phyloP scores from a whole-genome alignment of 148 eudicot species.

The Silene latifolia region DNA sequence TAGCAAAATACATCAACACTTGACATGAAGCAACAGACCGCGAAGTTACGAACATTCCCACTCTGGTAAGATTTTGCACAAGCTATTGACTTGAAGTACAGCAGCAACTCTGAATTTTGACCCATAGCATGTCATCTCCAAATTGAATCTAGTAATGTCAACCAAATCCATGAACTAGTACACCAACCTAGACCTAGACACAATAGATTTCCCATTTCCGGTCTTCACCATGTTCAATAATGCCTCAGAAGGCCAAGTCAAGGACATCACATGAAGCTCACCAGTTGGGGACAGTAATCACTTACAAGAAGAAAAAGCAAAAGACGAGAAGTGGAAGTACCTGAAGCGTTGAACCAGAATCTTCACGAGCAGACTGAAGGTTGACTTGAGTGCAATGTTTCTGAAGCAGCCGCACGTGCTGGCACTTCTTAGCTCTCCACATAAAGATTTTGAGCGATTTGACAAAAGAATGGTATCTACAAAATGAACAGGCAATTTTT shows the following conservation, averaged over 20 bases:
- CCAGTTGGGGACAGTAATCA: not conserved
- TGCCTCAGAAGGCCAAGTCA: not conserved
- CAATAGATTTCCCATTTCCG: too few relatives aligned
- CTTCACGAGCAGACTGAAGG: constrained; percentile 22
- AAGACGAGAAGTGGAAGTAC: constrained; percentile 18
- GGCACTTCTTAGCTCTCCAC: constrained; percentile 46
- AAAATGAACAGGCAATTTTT: constrained; percentile 1
- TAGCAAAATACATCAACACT: not conserved
- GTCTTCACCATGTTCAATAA: too few relatives aligned
- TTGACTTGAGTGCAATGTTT: constrained; percentile 58
- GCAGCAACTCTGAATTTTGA: not conserved
- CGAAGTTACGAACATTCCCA: not conserved
- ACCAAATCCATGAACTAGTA: too few relatives aligned
- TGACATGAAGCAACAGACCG: not conserved
- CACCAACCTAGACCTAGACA: too few relatives aligned
- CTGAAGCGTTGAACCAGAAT: constrained; percentile 24
- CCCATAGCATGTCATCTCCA: not conserved
- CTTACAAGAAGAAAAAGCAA: not conserved
- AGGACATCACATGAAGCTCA: not conserved
- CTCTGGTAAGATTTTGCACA: not conserved
- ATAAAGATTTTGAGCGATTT: constrained; percentile 54
- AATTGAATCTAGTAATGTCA: too few relatives aligned
- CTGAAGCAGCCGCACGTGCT: constrained; percentile 47
- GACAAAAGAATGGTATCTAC: constrained; percentile 62
- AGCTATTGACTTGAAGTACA: not conserved